Evolutionary conservation across 1,284 basidiomycete genomes (phyloP), one percentile per base, ranked within the genome.

Genomic region (Microbotryum violaceum): DNA sequence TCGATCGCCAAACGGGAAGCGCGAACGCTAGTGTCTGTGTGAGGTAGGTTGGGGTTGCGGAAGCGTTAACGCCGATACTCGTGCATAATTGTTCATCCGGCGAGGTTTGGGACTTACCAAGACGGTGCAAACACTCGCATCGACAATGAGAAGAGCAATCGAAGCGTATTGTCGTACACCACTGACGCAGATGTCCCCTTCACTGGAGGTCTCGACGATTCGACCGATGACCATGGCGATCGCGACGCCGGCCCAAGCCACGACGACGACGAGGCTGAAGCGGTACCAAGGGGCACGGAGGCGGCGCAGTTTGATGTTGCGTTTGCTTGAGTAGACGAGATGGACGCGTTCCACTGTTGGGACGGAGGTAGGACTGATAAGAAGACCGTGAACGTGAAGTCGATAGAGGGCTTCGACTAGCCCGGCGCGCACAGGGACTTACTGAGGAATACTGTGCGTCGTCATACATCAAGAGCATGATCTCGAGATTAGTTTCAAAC

Each of bases 1-100:
- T 70, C 6, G 74, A 72, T 21, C 75, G 73, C 37, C 77, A 66
- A 6, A 83, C 72, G 0, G 82, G 81, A 72, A 76, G 77, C 18
- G 82, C 66, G 71, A 82, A 82, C 18, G 81, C 75, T 3, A 64
- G 64, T 1, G 80, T 81, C 46, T 82, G 72, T 61, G 78, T 71
- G 29, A 79, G 51, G 65, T 78, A 80, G 68, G 80, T 73, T 63
- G 74, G 76, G 76, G 66, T 4, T 3, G 14, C 37, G 12, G 9
- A 12, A 42, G 37, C 37, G 14, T 42, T 42, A 18, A 14, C 16
- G 8, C 8, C 31, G 31, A 8, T 3, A 10, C 31, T 31, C 7
- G 14, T 42, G 16, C 37, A 6, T 14, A 18, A 42, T 18, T 18
- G 37, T 42, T 31, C 9, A 8, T 31, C 31, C 31, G 31, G 16